Conservation (phyloP, 768 basidiomycete species). For the Sporobolomyces roseus region DNA sequence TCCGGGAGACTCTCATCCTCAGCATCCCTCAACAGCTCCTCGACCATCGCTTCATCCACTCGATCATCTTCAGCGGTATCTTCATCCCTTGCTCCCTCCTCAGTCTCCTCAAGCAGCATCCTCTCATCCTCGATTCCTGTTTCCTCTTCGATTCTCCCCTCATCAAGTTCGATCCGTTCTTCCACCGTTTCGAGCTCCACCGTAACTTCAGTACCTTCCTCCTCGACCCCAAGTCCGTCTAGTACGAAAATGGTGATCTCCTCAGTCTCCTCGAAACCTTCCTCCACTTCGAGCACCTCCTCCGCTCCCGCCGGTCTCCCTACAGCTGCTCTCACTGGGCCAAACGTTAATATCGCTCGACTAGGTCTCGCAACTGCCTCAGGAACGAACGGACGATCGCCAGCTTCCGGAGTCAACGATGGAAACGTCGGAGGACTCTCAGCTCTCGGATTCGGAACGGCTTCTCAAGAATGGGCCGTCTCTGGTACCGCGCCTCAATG, state of each 20-base stretch:
- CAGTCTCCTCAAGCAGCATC: no score
- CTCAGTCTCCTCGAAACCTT: neutral
- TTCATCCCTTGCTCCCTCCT: no score
- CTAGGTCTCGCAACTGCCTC: conserved; percentile 8
- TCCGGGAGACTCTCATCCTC: neutral
- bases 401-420: conserved; percentile 19
- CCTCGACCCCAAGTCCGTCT: neutral
- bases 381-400: neutral
- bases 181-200: neutral
- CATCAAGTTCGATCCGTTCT: neutral
- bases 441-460: conserved; percentile 19
- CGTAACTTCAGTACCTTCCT: neutral
- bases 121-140: neutral
- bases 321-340: neutral
- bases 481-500: conserved; percentile 6
- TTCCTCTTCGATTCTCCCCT: neutral
- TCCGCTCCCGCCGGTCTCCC: conserved; percentile 12
- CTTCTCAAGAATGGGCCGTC: conserved; percentile 24
- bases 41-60: neutral
- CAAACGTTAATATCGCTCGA: conserved; percentile 24
- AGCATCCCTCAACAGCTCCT: conserved; percentile 8
- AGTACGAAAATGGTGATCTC: conserved; percentile 7
- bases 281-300: neutral
- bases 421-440: conserved; percentile 24
- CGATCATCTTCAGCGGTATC: no score